Conservation (phyloP, 768 basidiomycete genomes). For the Mycena kentingensis region DNA sequence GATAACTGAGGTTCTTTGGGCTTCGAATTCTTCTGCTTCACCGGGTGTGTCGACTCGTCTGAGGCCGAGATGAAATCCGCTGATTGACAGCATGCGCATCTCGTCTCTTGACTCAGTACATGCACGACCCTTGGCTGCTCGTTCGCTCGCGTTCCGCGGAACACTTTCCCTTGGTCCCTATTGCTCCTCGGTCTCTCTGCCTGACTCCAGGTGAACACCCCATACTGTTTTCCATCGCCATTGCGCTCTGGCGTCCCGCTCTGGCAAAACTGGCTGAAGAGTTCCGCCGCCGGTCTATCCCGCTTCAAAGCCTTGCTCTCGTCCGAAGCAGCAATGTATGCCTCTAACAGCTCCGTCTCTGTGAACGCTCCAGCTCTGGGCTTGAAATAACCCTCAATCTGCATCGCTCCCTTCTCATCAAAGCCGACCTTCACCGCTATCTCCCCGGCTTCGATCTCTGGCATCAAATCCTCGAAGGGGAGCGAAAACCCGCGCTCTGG, state of each 20-base stretch:
- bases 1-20: background rate
- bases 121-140: background rate
- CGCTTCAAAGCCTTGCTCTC: background rate
- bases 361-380: background rate
- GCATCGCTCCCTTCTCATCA: background rate
- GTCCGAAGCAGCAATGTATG: background rate
- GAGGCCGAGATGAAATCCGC: background rate
- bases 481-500: constrained; percentile 2
- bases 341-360: background rate
- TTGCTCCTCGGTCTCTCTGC: background rate
- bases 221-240: background rate
- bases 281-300: background rate
- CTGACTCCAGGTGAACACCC: background rate
- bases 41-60: background rate
- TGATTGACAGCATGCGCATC: constrained; percentile 6
- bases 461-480: constrained; percentile 13
- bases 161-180: background rate
- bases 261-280: background rate
- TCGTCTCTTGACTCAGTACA: background rate
- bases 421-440: constrained; percentile 3
- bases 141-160: background rate
- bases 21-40: background rate
- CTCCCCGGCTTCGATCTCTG: background rate
- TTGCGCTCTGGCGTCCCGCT: background rate
- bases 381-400: constrained; percentile 1